These are phyloP conservation scores for Exophiala phaeomuriformis DNA, from an alignment of 2,329 filamentous ascomycete genomes.

Conservation along the genomic window DNA sequence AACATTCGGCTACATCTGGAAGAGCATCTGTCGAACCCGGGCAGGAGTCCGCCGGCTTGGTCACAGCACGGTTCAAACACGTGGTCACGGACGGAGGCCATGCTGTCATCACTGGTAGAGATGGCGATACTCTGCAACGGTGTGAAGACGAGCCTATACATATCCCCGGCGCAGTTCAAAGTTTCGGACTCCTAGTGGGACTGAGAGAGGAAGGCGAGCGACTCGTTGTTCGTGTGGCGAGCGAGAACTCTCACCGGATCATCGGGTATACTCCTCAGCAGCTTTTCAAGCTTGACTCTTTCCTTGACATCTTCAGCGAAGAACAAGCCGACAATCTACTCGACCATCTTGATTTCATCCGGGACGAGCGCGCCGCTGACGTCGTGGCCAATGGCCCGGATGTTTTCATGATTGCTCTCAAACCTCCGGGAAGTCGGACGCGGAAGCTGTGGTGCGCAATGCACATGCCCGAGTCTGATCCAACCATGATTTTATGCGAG, in stretches of 20 bases:
- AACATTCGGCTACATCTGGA: conserved; percentile 17
- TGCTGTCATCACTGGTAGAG: conserved; percentile 71
- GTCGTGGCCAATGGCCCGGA: conserved; percentile 70
- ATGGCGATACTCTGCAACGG: conserved; percentile 62
- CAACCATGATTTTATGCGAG: conserved; percentile 72
- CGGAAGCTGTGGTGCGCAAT: conserved; percentile 82
- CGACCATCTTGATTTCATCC: conserved; percentile 81
- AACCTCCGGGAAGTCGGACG: conserved; percentile 47
- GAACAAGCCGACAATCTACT: conserved; percentile 77
- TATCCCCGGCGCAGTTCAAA: conserved; percentile 72
- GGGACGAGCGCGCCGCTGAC: conserved; percentile 67
- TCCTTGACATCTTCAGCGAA: conserved; percentile 75
- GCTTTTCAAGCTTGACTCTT: conserved; percentile 66
- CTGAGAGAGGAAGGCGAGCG: conserved; percentile 66
- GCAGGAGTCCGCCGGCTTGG: conserved; percentile 34
- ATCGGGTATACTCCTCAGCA: conserved; percentile 71
- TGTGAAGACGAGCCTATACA: conserved; percentile 92
- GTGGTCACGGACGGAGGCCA: conserved; percentile 69
- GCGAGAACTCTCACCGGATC: conserved; percentile 69
- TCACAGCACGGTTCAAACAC: conserved; percentile 73
- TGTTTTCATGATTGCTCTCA: conserved; percentile 72
- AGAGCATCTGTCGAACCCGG: conserved; percentile 7
- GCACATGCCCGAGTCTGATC: conserved; percentile 62
- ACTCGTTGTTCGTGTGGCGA: conserved; percentile 64
- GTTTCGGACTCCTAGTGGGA: conserved; percentile 70